phyloP scores from a whole-genome alignment of 208 protist species.

The Leishmania tropica region DNA sequence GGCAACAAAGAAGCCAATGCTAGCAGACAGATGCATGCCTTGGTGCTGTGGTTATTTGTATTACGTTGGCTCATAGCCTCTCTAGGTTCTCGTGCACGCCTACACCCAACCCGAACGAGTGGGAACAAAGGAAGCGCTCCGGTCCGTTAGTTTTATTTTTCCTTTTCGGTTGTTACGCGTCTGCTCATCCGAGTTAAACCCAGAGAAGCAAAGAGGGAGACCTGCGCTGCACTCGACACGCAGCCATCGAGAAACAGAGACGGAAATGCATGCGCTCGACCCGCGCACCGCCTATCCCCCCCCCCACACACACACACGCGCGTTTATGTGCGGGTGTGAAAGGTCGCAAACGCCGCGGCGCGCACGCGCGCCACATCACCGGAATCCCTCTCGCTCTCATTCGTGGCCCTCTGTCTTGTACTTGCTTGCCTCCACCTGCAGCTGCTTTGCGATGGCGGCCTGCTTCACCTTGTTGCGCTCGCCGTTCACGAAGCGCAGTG shows the following conservation, averaged over 20 bases:
- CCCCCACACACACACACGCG: neutral
- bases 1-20: neutral
- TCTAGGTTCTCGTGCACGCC: neutral
- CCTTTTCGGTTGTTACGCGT: neutral
- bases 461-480: conserved; percentile 61
- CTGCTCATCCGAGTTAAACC: neutral
- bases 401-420: conserved; percentile 6
- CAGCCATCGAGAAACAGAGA: neutral
- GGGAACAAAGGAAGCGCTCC: neutral
- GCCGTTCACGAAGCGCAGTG: conserved; percentile 73
- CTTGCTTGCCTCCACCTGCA: conserved; percentile 23
- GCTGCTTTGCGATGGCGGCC: conserved; percentile 43
- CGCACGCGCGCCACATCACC: neutral
- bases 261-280: neutral
- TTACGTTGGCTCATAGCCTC: neutral
- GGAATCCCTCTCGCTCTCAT: neutral
- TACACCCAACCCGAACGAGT: neutral
- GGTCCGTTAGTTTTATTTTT: neutral
- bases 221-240: neutral
- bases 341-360: neutral
- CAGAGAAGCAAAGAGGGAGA: conserved; percentile 17
- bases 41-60: neutral
- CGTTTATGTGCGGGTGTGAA: neutral
- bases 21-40: no score
- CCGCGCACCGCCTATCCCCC: neutral